Percentiles rank a stretch among this genome's conserved stretches.
These are phyloP conservation scores for Camellia granthamiana DNA, from an alignment of 148 eudicot species.

Conservation along the genomic window DNA sequence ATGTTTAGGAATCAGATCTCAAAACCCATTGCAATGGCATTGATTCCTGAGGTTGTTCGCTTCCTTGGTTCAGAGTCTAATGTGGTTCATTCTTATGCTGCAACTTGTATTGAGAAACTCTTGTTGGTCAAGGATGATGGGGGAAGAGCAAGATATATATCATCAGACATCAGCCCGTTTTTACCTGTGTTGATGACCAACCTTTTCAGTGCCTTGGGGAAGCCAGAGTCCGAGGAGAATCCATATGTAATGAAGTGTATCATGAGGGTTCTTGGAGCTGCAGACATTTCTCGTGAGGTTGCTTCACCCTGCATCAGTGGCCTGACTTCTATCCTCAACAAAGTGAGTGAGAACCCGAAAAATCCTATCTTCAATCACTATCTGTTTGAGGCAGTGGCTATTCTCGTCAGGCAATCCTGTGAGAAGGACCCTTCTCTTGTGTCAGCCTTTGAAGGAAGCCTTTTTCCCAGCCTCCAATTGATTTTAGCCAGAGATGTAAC, in stretches of 20 bases:
- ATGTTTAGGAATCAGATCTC: constrained; percentile 73
- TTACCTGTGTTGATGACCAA: constrained; percentile 57
- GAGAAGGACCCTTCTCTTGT: constrained; percentile 68
- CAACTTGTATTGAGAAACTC: constrained; percentile 82
- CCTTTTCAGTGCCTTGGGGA: constrained; percentile 68
- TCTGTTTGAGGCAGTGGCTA: constrained; percentile 82
- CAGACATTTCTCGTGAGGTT: constrained; percentile 61
- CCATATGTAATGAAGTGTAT: constrained; percentile 91
- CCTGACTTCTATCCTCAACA: constrained; percentile 56
- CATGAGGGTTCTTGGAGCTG: constrained; percentile 90
- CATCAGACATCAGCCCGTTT: constrained; percentile 61
- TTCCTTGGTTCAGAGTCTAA: constrained; percentile 69
- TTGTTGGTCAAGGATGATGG: constrained; percentile 80
- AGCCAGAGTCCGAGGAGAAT: constrained; percentile 93
- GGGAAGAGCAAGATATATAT: constrained; percentile 58
- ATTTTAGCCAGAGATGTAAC: constrained; percentile 57
- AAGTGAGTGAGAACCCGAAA: constrained; percentile 83
- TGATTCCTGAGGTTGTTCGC: constrained; percentile 71
- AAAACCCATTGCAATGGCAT: constrained; percentile 55
- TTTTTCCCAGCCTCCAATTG: constrained; percentile 63
- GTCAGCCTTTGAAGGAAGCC: constrained; percentile 62
- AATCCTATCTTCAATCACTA: constrained; percentile 81
- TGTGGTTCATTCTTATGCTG: constrained; percentile 91
- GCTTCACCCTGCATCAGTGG: constrained; percentile 70
- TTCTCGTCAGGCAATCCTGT: constrained; percentile 69